These are phyloP conservation scores for Effrenium voratum DNA, from an alignment of 73 alveolate genomes.

Conservation along the genomic window DNA sequence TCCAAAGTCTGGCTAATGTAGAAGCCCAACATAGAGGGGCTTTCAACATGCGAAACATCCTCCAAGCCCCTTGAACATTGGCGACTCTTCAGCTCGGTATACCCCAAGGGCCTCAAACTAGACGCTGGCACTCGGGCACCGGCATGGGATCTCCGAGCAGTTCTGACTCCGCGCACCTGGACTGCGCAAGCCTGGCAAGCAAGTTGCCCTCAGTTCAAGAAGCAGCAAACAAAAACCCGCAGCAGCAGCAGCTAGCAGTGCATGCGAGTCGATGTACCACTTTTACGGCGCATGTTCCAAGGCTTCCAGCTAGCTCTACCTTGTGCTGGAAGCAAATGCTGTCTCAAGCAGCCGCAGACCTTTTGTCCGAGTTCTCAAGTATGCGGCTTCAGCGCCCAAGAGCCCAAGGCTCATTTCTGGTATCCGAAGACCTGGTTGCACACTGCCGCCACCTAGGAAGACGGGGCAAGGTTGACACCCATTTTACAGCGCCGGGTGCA, in stretches of 20 bases:
- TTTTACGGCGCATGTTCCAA: neutral
- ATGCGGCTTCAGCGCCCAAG: neutral
- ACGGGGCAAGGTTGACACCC: neutral
- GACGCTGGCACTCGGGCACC: no score
- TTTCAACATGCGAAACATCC: neutral
- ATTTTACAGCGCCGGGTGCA: no score
- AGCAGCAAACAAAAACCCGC: no score
- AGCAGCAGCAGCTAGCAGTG: no score
- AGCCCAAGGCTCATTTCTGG: neutral
- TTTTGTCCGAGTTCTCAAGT: neutral
- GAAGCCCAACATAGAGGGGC: no score
- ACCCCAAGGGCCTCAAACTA: no score
- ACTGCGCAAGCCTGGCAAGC: no score
- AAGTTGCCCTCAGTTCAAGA: no score
- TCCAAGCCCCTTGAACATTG: neutral
- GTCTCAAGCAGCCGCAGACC: neutral
- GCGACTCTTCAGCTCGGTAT: no score
- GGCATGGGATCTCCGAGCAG: no score
- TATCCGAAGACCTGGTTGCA: constrained; percentile 62
- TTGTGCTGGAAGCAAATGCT: neutral
- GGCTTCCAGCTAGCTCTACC: neutral
- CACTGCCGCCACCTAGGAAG: constrained; percentile 46
- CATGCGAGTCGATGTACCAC: neutral
- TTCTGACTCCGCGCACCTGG: no score
- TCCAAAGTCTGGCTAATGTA: no score